Evolutionary conservation across 306 rosid genomes (phyloP).

Genomic region (Trichosanthes truncata): DNA sequence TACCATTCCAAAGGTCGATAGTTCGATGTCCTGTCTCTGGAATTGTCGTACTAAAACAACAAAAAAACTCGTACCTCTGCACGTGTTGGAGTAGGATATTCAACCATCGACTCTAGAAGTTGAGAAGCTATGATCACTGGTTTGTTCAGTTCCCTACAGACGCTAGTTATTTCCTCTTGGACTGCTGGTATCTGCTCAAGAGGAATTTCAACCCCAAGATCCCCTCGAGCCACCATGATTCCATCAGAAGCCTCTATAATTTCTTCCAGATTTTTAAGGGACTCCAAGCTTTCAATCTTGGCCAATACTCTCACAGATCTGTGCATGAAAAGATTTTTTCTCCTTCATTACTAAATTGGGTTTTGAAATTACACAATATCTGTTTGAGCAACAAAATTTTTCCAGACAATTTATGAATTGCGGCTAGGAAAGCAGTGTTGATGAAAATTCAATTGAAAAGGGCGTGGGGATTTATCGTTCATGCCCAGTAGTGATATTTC

Average conservation of each 20-base stretch:
- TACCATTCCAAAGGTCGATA: too few relatives aligned
- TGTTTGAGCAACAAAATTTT: neutral
- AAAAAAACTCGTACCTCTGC: slow-evolving; percentile 56
- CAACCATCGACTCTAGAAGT: slow-evolving; percentile 87
- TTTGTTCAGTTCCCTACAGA: slow-evolving; percentile 77
- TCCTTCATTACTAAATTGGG: neutral
- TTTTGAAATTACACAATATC: neutral
- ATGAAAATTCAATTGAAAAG: neutral
- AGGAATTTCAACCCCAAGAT: slow-evolving; percentile 87
- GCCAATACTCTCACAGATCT: slow-evolving; percentile 67
- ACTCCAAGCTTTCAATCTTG: slow-evolving; percentile 80
- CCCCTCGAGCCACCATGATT: slow-evolving; percentile 86
- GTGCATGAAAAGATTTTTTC: slow-evolving; percentile 12
- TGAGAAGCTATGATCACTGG: slow-evolving; percentile 94
- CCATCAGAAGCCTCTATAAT: slow-evolving; percentile 79
- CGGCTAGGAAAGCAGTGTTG: neutral
- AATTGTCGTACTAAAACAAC: too few relatives aligned
- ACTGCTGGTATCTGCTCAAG: slow-evolving; percentile 79
- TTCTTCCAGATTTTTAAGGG: slow-evolving; percentile 62
- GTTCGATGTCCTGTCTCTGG: too few relatives aligned
- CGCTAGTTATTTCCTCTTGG: slow-evolving; percentile 47
- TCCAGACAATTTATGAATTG: neutral
- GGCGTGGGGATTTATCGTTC: neutral
- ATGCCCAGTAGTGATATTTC: neutral
- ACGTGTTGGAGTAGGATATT: slow-evolving; percentile 95